These are phyloP conservation scores for Noccaea caerulescens DNA, from an alignment of 345 rosid species.

Conservation along the genomic window DNA sequence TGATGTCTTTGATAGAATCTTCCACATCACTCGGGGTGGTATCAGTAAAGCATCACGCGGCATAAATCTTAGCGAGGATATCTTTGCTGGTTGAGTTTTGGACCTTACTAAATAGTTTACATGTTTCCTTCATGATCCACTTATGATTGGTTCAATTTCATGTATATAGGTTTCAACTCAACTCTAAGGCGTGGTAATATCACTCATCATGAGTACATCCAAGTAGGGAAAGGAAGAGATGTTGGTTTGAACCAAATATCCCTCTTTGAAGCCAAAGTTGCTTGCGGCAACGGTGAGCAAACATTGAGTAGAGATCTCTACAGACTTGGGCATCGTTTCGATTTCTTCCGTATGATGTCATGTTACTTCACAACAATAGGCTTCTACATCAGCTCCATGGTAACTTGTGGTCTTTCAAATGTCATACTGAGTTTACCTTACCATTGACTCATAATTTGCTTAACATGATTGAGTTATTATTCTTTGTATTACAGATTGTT, in stretches of 20 bases:
- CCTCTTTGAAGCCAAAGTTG: slow-evolving; percentile 97
- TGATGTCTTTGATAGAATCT: slow-evolving; percentile 91
- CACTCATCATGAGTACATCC: slow-evolving; percentile 98
- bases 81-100: slow-evolving; percentile 78
- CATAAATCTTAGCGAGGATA: slow-evolving; percentile 96
- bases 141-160: slow-evolving; percentile 8
- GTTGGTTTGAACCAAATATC: slow-evolving; percentile 97
- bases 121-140: slow-evolving; percentile 21
- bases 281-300: slow-evolving; percentile 98
- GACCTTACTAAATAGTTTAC: slow-evolving; percentile 6
- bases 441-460: slow-evolving; percentile 9
- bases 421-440: slow-evolving; percentile 17
- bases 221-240: slow-evolving; percentile 99
- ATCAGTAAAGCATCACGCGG: slow-evolving; percentile 96
- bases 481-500: slow-evolving; percentile 60
- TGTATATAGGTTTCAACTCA: slow-evolving; percentile 81
- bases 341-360: slow-evolving; percentile 97
- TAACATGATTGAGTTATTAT: slow-evolving; percentile 4
- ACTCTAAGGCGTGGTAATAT: slow-evolving; percentile 88
- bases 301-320: slow-evolving; percentile 90
- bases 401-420: slow-evolving; percentile 44
- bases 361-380: slow-evolving; percentile 87
- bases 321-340: slow-evolving; percentile 93
- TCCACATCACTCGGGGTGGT: slow-evolving; percentile 96
- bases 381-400: slow-evolving; percentile 89